Evolutionary conservation across 176 grass and related monocot species (phyloP), one percentile per base, ranked within the genome.

Genomic region (Eragrostis nindensis): DNA sequence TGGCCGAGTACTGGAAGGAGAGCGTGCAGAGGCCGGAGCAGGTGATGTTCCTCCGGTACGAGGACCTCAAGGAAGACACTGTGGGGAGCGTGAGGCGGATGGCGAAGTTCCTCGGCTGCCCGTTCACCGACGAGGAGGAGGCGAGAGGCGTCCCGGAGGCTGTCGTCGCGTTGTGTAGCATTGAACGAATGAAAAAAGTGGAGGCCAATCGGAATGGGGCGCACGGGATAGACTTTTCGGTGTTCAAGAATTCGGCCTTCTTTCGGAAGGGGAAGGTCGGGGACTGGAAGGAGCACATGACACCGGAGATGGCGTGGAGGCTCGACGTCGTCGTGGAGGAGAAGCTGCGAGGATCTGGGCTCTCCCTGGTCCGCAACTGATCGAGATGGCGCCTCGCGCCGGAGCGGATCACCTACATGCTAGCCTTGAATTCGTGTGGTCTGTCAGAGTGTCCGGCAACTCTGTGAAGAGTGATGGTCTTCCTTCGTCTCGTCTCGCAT

Each of bases 21-120:
- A 85, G 88, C 61, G 2, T 67, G 71, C 68, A 64, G 16, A 25
- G 49, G 16, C 85, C 82, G 0, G 50, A 67, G 50, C 42, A 88
- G 69, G 82, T 86, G 26, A 25, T 88, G 68, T 88, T 90, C 87
- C 67, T 88, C 49, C 81, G 25, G 77, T 91, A 94, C 29, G 82
- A 91, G 65, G 39, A 83, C 40, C 13, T 93, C 26, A 74, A 84
- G 71, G 62, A 57, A 36, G 82, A 86, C 32, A 5, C 56, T 30
- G 74, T 22, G 27, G 69, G 53, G 14, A 63, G 36, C 27, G 68
- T 79, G 64, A 79, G 19, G 59, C 45, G 73, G 38, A 54, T 86
- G 21, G 87, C 79, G 0, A 71, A 65, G n/a, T 92, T 85, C 64
- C 27, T 93, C 27, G 84, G 91, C 9, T 82, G 26, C 75, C 81